These are phyloP conservation scores for Pseudopediastrum boryanum DNA, from an alignment of 139 green algal species.

Conservation along the genomic window DNA sequence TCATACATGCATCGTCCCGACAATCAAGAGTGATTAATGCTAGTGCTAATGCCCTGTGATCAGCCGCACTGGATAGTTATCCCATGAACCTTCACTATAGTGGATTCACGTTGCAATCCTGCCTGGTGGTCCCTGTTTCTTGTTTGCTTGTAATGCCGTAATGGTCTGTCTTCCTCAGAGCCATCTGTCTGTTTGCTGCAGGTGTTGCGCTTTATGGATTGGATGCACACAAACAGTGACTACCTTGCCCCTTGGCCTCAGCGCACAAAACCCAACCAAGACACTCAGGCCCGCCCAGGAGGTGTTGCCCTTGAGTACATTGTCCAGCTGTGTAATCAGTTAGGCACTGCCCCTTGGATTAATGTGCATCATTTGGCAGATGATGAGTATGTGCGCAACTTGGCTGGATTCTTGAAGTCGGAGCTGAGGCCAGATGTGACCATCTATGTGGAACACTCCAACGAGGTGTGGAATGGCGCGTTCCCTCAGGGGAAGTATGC, in stretches of 20 bases:
- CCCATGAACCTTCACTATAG: no score
- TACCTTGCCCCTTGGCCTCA: constrained; percentile 5
- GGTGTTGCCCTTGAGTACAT: constrained; percentile 42
- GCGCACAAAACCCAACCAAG: constrained; percentile 9
- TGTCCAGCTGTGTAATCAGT: constrained; percentile 35
- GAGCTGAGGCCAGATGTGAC: constrained; percentile 33
- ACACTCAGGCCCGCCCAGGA: constrained; percentile 18
- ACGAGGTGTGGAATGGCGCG: constrained; percentile 26
- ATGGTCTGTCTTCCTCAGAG: no score
- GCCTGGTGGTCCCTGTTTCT: no score
- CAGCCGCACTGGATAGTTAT: no score
- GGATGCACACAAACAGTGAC: constrained; percentile 28
- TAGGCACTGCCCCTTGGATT: constrained; percentile 45
- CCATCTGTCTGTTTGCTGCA: no score
- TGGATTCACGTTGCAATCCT: no score
- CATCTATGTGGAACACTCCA: constrained; percentile 46
- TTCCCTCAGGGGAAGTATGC: constrained; percentile 24
- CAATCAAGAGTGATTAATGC: no score
- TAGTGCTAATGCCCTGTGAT: no score
- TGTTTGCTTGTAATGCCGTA: no score
- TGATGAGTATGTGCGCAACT: constrained; percentile 30
- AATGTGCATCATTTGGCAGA: constrained; percentile 44
- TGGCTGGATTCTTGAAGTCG: constrained; percentile 33
- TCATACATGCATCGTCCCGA: no score
- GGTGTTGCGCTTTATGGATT: constrained; percentile 42